Conservation (phyloP, 306 rosid genomes). For the Quercus wislizeni region DNA sequence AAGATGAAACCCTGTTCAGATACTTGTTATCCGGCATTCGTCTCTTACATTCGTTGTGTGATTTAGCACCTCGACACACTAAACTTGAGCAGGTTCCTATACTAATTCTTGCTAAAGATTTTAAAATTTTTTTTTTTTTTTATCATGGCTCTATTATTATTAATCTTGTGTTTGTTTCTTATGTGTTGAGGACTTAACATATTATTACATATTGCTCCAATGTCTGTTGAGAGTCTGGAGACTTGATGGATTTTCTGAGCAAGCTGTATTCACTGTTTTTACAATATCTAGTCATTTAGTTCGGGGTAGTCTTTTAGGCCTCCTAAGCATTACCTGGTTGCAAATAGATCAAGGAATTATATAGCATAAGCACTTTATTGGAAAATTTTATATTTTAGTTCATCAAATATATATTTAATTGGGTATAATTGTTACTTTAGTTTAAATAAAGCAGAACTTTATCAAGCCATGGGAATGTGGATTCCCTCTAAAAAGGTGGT, state of each 20-base stretch:
- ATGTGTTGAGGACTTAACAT: not conserved
- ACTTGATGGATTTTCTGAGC: not conserved
- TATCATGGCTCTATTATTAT: constrained; percentile 23
- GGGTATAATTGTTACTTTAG: no score
- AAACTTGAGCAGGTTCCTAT: constrained; percentile 81
- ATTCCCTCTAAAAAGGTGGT: no score
- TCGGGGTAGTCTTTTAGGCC: no score
- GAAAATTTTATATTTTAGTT: no score
- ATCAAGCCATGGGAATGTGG: no score
- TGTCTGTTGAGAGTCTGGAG: not conserved
- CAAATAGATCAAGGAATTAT: no score
- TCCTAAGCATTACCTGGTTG: no score
- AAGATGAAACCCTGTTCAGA: constrained; percentile 56
- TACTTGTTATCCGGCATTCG: constrained; percentile 74
- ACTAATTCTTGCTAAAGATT: not conserved
- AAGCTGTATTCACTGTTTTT: no score
- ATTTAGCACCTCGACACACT: constrained; percentile 77
- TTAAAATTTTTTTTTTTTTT: not conserved
- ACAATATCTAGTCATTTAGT: no score
- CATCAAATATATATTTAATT: no score
- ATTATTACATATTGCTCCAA: not conserved
- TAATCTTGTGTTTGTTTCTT: constrained; percentile 11
- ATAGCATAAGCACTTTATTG: no score
- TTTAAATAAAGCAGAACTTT: no score
- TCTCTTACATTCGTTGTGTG: constrained; percentile 84